These are phyloP conservation scores for Micractinium sp. DNA, from an alignment of 139 green algal species.

Conservation along the genomic window DNA sequence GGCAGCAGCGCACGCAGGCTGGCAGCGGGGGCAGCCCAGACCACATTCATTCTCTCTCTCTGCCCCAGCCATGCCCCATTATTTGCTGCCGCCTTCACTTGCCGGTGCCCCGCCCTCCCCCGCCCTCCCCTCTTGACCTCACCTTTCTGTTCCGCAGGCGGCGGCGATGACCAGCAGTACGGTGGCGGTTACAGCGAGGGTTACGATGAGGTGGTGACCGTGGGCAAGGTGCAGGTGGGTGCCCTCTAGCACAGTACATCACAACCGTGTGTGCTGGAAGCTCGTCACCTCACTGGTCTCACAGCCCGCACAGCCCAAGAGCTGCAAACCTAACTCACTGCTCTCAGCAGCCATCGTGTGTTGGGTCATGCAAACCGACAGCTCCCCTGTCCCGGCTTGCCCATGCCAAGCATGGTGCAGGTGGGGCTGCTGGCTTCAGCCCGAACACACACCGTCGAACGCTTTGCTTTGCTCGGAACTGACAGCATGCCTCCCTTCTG, in stretches of 20 bases:
- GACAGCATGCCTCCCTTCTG: not conserved
- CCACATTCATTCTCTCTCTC: not conserved
- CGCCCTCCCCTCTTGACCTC: not conserved
- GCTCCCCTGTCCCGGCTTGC: too few species aligned
- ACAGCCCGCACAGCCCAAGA: too few species aligned
- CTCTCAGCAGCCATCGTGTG: too few species aligned
- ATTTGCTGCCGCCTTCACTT: not conserved
- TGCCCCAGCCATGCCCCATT: not conserved
- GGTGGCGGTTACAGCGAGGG: not conserved
- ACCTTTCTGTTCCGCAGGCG: not conserved
- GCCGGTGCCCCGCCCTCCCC: not conserved
- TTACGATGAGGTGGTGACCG: constrained; percentile 19
- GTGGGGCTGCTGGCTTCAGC: constrained; percentile 48
- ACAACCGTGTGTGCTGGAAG: too few species aligned
- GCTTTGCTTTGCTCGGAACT: not conserved
- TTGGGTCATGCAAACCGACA: too few species aligned
- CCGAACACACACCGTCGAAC: too few species aligned
- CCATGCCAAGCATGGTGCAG: too few species aligned
- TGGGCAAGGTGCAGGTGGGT: constrained; percentile 52
- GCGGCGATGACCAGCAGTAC: not conserved
- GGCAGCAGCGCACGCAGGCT: not conserved
- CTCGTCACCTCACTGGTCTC: too few species aligned
- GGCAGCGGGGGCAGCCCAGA: not conserved
- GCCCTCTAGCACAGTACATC: not conserved
- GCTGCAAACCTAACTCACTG: too few species aligned